Conservation (phyloP, 257 asterid genomes). For the Plantago major region DNA sequence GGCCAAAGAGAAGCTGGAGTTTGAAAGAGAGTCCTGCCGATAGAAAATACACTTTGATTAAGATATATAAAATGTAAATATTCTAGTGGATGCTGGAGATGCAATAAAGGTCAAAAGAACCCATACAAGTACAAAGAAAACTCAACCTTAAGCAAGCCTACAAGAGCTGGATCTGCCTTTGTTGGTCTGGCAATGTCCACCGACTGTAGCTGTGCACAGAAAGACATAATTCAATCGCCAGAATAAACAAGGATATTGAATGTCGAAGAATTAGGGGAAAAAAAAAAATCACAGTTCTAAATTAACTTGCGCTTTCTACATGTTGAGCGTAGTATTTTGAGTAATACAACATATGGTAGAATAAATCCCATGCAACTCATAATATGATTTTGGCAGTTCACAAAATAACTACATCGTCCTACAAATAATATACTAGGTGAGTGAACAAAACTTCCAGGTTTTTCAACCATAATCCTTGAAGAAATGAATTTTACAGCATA, state of each 20-base stretch:
- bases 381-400: background rate
- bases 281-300: background rate
- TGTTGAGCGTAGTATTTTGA: background rate
- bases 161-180: slow-evolving; percentile 54
- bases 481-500: slow-evolving; percentile 1
- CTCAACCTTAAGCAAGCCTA: slow-evolving; percentile 73
- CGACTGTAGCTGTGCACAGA: slow-evolving; percentile 58
- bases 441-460: slow-evolving; percentile 10
- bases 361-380: background rate
- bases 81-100: slow-evolving; percentile 4
- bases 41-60: slow-evolving; percentile 14
- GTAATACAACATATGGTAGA: slow-evolving; percentile 14
- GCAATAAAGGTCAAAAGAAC: slow-evolving; percentile 10
- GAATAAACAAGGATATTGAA: background rate
- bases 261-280: slow-evolving; percentile 15
- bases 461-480: background rate
- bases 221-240: slow-evolving; percentile 20
- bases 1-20: slow-evolving; percentile 78
- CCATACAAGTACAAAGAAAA: background rate
- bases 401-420: slow-evolving; percentile 20
- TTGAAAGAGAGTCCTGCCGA: slow-evolving; percentile 59
- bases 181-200: slow-evolving; percentile 53
- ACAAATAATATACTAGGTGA: slow-evolving; percentile 4
- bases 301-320: slow-evolving; percentile 5
- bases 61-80: slow-evolving; percentile 5